Evolutionary conservation across 345 rosid genomes (phyloP).

Genomic region (Noccaea caerulescens): DNA sequence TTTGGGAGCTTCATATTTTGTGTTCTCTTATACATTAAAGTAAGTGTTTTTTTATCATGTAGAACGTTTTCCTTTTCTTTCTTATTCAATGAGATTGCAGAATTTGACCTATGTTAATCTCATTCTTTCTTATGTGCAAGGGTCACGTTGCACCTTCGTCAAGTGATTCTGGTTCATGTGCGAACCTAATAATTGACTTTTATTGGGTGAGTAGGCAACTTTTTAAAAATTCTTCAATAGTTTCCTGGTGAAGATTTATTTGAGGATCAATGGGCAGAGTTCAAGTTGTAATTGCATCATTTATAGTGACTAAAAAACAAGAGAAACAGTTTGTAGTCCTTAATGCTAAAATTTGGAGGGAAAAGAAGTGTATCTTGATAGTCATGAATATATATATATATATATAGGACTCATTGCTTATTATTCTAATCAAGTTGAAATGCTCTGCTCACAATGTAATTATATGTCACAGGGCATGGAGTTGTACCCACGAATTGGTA

Average conservation of each 20-base stretch:
- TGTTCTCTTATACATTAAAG: conserved; percentile 82
- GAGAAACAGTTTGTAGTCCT: not conserved
- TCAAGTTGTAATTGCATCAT: not conserved
- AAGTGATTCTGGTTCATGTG: conserved; percentile 89
- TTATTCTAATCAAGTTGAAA: not conserved
- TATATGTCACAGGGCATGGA: conserved; percentile 80
- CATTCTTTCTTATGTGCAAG: conserved; percentile 45
- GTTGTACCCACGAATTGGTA: conserved; percentile 96
- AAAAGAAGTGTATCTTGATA: not conserved
- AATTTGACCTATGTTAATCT: conserved; percentile 24
- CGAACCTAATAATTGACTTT: conserved; percentile 89
- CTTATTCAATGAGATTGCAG: not conserved
- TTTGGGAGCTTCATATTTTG: conserved; percentile 93
- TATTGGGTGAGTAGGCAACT: conserved; percentile 75
- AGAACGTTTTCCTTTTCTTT: conserved; percentile 19
- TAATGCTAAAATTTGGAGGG: too few species aligned
- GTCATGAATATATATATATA: not conserved
- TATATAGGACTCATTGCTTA: not conserved
- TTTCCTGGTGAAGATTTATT: not conserved
- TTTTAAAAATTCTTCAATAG: conserved; percentile 3
- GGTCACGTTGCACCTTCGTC: conserved; percentile 96
- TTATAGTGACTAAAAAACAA: not conserved
- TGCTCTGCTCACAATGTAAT: not conserved
- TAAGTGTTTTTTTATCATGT: conserved; percentile 43
- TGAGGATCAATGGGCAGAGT: not conserved